Evolutionary conservation across 495 filamentous ascomycete genomes (phyloP).

Genomic region (Jackrogersella multiformis): DNA sequence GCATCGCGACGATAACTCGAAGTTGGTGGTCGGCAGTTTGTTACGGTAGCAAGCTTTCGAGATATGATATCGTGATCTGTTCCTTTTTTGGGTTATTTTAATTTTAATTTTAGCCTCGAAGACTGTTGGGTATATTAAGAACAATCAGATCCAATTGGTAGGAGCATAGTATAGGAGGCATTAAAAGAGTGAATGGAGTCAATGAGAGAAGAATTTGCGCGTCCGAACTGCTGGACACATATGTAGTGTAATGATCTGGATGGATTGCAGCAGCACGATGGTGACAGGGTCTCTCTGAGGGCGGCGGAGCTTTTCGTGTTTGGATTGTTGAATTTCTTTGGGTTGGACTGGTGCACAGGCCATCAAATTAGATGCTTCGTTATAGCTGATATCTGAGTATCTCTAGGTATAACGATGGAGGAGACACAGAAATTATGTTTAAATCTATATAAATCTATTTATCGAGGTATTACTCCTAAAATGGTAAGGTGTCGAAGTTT

Average conservation of each 20-base stretch:
- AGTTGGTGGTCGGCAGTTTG: slow-evolving; percentile 10
- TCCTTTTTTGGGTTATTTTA: too few relatives aligned
- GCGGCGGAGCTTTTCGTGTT: slow-evolving; percentile 16
- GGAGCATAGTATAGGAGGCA: slow-evolving; percentile 15
- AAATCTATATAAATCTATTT: neutral
- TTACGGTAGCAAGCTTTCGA: too few relatives aligned
- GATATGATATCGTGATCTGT: neutral
- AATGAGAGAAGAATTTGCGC: slow-evolving; percentile 7
- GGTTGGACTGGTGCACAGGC: slow-evolving; percentile 15
- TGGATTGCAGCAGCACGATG: neutral
- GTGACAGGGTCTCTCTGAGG: neutral
- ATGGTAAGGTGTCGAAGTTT: neutral
- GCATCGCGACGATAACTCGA: slow-evolving; percentile 70
- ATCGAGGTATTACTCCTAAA: neutral
- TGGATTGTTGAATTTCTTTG: slow-evolving; percentile 11
- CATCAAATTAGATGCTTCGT: neutral
- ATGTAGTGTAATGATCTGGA: neutral
- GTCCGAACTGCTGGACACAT: neutral
- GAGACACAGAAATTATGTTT: too few relatives aligned
- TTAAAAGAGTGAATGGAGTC: slow-evolving; percentile 16
- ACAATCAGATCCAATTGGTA: slow-evolving; percentile 9
- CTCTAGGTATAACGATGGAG: too few relatives aligned
- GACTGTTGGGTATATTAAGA: slow-evolving; percentile 5
- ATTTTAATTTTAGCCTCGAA: slow-evolving; percentile 9
- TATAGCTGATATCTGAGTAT: too few relatives aligned